These are phyloP conservation scores for Talaromyces amestolkiae DNA, from an alignment of 2,329 filamentous ascomycete species.

Conservation along the genomic window DNA sequence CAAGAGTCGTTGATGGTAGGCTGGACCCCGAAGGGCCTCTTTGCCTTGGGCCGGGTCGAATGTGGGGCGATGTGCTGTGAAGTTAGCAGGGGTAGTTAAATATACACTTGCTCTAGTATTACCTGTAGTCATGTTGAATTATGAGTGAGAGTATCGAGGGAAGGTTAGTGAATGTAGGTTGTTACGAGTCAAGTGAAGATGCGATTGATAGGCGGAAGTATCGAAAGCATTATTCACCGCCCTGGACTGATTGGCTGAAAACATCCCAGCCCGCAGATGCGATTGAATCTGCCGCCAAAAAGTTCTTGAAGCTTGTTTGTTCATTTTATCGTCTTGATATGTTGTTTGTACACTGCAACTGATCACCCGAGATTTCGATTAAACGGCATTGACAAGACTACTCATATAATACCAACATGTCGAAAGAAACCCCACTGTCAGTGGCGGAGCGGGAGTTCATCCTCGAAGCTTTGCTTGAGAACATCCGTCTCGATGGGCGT, in stretches of 20 bases:
- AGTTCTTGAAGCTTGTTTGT: conserved; percentile 10
- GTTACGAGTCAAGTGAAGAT: not conserved
- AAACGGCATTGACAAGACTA: not conserved
- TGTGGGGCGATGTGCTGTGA: conserved; percentile 73
- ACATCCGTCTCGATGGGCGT: conserved; percentile 80
- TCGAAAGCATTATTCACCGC: conserved; percentile 26
- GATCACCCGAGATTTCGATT: not conserved
- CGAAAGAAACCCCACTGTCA: conserved; percentile 86
- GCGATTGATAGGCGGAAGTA: not conserved
- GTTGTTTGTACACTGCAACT: not conserved
- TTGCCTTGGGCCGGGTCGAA: conserved; percentile 96
- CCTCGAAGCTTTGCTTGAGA: conserved; percentile 74
- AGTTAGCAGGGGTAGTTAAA: conserved; percentile 23
- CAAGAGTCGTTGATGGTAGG: conserved; percentile 93
- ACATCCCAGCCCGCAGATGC: conserved; percentile 7
- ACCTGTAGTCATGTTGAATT: conserved; percentile 44
- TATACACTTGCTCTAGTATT: conserved; percentile 4
- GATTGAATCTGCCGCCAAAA: conserved; percentile 19
- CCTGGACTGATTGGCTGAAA: conserved; percentile 32
- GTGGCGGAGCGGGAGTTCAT: conserved; percentile 86
- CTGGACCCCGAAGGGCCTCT: conserved; percentile 87
- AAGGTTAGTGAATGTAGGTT: not conserved
- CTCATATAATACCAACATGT: conserved; percentile 66
- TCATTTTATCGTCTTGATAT: not conserved
- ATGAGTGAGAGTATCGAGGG: not conserved